These are phyloP conservation scores for Penicillium vulpinum DNA, from an alignment of 2,329 filamentous ascomycete genomes.

Conservation along the genomic window DNA sequence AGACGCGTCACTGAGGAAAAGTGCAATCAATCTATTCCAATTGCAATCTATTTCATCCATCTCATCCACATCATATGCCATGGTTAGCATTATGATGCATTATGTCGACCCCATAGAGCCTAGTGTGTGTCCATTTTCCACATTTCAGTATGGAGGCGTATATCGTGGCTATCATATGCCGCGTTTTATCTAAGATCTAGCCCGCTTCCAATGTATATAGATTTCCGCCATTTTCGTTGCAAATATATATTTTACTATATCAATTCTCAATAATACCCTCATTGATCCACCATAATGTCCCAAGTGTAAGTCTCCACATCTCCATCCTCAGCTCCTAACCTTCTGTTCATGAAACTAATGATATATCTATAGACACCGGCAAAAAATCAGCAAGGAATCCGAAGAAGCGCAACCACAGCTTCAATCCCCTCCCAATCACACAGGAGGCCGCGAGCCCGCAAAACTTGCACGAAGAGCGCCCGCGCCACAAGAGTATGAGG, in stretches of 20 bases:
- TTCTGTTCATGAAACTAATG: not conserved
- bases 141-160: too few species aligned
- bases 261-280: not conserved
- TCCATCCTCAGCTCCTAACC: not conserved
- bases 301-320: not conserved
- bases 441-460: not conserved
- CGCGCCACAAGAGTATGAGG: too few species aligned
- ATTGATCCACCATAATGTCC: not conserved
- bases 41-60: not conserved
- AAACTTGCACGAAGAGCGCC: not conserved
- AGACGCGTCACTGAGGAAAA: not conserved
- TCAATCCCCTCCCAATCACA: not conserved
- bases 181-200: too few species aligned
- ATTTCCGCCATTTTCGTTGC: not conserved
- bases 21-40: too few species aligned
- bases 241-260: not conserved
- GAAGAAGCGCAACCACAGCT: not conserved
- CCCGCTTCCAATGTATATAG: not conserved
- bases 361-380: not conserved
- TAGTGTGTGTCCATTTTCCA: not conserved
- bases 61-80: too few species aligned
- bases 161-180: too few species aligned
- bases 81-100: not conserved
- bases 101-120: not conserved
- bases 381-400: not conserved